A percentile compares a stretch with the other conserved stretches of the same genome.
These are phyloP conservation scores for Cajanus cajan DNA, from an alignment of 306 rosid species.

Conservation along the genomic window DNA sequence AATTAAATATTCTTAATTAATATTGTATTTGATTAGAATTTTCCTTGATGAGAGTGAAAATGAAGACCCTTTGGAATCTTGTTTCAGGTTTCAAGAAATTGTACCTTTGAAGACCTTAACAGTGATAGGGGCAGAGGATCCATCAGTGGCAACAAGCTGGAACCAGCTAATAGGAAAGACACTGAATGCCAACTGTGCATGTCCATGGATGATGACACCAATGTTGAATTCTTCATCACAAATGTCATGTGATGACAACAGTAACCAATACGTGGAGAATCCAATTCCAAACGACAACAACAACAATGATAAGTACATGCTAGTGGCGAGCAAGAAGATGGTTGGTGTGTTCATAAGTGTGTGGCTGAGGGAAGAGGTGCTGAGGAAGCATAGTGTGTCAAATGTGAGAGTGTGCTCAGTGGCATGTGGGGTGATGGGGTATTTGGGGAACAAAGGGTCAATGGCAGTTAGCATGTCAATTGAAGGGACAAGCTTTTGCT, in stretches of 20 bases:
- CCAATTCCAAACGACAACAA: slow-evolving; percentile 17
- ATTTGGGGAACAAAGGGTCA: slow-evolving; percentile 87
- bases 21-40: background rate
- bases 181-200: slow-evolving; percentile 54
- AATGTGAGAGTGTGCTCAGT: slow-evolving; percentile 80
- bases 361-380: slow-evolving; percentile 68
- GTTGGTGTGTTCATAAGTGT: slow-evolving; percentile 90
- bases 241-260: slow-evolving; percentile 25
- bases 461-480: slow-evolving; percentile 83
- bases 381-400: slow-evolving; percentile 55
- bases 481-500: slow-evolving; percentile 95
- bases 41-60: background rate
- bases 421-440: slow-evolving; percentile 99
- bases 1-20: background rate
- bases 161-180: slow-evolving; percentile 68
- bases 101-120: slow-evolving; percentile 77
- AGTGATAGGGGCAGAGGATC: slow-evolving; percentile 87
- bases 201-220: slow-evolving; percentile 60
- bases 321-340: slow-evolving; percentile 89
- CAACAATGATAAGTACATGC: slow-evolving; percentile 41
- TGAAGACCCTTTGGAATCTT: background rate
- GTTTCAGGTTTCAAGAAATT: slow-evolving; percentile 81
- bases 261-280: slow-evolving; percentile 13
- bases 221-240: slow-evolving; percentile 33
- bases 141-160: slow-evolving; percentile 75